Base-by-base conservation (phyloP, 164 flowering plant species). In the Buxus sempervirens region DNA sequence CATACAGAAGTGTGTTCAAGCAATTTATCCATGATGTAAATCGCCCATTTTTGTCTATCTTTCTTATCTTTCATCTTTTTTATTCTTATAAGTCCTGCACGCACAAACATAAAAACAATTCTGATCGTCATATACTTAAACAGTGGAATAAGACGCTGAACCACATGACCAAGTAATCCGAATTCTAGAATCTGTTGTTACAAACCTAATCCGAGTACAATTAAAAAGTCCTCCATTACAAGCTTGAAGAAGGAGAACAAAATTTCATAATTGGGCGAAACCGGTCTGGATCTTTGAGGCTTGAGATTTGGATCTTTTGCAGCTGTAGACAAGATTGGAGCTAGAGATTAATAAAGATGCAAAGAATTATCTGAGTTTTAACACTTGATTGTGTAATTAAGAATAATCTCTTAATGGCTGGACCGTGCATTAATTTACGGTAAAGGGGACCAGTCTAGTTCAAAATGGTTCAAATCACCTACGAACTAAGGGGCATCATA, bases 11-110 rank as follows among this genome's bases (percentile, higher is more conserved):
- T 36, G 8, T 12, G 10, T 38, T 68, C 15, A n/a, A 80, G 38
- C 0, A 81, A 72, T 69, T 76, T 65, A 20, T 76, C 51, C 84
- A 81, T 63, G 56, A 81, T 28, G 53, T 71, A 72, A 18, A 56
- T 23, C 13, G 80, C 55, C 80, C 78, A 73, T 24, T 9, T 66
- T 56, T 81, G 77, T 58, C 71, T 76, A 70, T 72, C 38, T 63
- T 81, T 81, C 70, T 66, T 76, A 22, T 66, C 58, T 45, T 8
- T 5, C 0, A 76, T 58, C 49, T 73, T 73, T 9, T 1, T 21
- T 62, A 76, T 63, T 23, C n/a, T 48, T 2, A 41, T n/a, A 26
- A 70, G 67, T 24, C 81, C 81, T 79, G 22, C 45, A 62, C n/a
- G n/a, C n/a, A n/a, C n/a, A n/a, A n/a, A n/a, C n/a, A n/a, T n/a